A percentile compares a stretch with the other conserved stretches of the same genome.
phyloP scores from a whole-genome alignment of 345 rosid genomes.

The Excoecaria cochinchinensis region DNA sequence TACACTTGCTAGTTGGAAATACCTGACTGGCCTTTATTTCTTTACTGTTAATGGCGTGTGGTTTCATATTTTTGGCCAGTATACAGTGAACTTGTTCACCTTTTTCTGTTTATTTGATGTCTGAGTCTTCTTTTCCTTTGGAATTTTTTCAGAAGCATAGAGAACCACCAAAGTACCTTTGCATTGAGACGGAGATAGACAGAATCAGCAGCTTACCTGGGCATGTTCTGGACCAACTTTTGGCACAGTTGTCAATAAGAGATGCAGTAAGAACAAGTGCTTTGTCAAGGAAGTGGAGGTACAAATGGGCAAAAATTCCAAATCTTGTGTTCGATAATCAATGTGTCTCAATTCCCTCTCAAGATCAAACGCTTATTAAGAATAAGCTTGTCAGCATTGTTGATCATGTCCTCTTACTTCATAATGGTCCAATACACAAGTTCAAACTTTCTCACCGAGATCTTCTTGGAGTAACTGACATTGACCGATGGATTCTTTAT shows the following conservation, averaged over 20 bases:
- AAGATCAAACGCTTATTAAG: conserved; percentile 47
- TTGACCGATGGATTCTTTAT: conserved; percentile 67
- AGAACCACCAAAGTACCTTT: conserved; percentile 49
- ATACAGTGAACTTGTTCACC: not conserved
- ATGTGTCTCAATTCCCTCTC: conserved; percentile 42
- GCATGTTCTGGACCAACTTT: conserved; percentile 51
- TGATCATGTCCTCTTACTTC: conserved; percentile 67
- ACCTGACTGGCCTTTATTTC: too few species aligned
- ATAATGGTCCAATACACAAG: conserved; percentile 52
- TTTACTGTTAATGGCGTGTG: not conserved
- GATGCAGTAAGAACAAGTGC: conserved; percentile 70
- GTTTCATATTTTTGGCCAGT: not conserved
- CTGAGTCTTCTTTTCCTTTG: conserved; percentile 6
- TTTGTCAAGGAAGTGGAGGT: conserved; percentile 60
- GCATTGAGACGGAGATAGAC: conserved; percentile 43
- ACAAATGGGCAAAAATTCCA: conserved; percentile 59
- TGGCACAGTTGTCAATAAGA: conserved; percentile 52
- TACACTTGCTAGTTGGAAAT: too few species aligned
- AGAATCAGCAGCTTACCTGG: conserved; percentile 57
- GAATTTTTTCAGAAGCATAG: conserved; percentile 48
- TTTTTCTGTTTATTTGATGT: not conserved
- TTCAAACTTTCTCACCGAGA: conserved; percentile 72
- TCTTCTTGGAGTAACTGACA: conserved; percentile 57
- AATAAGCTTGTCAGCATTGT: conserved; percentile 51
- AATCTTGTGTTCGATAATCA: conserved; percentile 55